These are phyloP conservation scores for Trichosporon sp. DNA, from an alignment of 1,284 basidiomycete genomes.

Conservation along the genomic window DNA sequence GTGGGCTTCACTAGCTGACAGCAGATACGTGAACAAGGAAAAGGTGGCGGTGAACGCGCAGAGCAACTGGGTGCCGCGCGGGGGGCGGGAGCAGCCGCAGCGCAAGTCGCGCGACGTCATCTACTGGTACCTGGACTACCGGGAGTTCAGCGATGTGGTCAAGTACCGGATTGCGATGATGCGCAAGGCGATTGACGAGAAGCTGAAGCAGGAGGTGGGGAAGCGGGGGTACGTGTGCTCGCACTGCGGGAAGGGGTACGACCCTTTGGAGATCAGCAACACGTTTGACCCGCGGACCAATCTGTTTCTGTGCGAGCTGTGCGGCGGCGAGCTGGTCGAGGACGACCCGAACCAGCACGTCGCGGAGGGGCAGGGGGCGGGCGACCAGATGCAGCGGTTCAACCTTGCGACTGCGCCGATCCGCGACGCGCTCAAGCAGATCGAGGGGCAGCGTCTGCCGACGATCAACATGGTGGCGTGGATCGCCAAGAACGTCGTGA, in stretches of 20 bases:
- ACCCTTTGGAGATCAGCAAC: slow-evolving; percentile 79
- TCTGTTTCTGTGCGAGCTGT: slow-evolving; percentile 53
- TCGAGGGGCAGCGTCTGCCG: slow-evolving; percentile 60
- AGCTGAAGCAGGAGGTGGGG: slow-evolving; percentile 78
- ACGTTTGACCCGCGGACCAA: slow-evolving; percentile 55
- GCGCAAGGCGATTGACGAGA: slow-evolving; percentile 80
- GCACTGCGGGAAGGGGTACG: slow-evolving; percentile 76
- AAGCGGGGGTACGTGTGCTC: slow-evolving; percentile 95
- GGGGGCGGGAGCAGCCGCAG: slow-evolving; percentile 11
- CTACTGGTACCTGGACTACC: slow-evolving; percentile 96
- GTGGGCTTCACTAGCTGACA: background rate
- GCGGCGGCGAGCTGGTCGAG: slow-evolving; percentile 74
- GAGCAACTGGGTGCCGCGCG: slow-evolving; percentile 7
- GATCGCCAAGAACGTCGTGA: slow-evolving; percentile 43
- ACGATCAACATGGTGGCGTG: slow-evolving; percentile 43
- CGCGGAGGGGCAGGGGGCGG: slow-evolving; percentile 50
- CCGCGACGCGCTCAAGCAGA: slow-evolving; percentile 76
- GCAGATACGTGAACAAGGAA: slow-evolving; percentile 47
- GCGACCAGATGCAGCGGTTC: slow-evolving; percentile 88
- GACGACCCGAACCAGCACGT: slow-evolving; percentile 63
- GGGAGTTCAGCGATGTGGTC: slow-evolving; percentile 91
- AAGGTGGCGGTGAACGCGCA: slow-evolving; percentile 27
- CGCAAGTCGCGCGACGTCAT: slow-evolving; percentile 50
- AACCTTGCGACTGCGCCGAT: slow-evolving; percentile 87
- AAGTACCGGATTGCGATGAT: slow-evolving; percentile 98